Evolutionary conservation across 169 alveolate species (phyloP), one percentile per base, ranked within the genome.

Genomic region (Cryptosporidium andersoni): DNA sequence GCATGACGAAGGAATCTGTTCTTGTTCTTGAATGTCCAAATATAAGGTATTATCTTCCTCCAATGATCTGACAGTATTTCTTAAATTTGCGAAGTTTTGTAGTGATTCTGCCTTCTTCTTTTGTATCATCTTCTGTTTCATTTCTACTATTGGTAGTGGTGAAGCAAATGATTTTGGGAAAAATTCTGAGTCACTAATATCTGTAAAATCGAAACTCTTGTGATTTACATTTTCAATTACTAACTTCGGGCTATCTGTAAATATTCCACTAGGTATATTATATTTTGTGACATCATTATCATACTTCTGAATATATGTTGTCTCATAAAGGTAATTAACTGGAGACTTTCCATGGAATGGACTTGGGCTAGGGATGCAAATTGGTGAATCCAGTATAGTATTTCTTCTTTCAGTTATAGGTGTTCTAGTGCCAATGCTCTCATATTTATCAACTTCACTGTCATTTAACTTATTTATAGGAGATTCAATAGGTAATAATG

Each of bases 71-170:
- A 11, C 47, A 14, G 49, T 14, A 11, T 9, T 51, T 25, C 37
- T 40, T 2, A 43, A 14, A 11, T 74, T 74, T 47, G 34, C 47
- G 7, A 16, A 58, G 16, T 37, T 51, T 43, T 43, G 40, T 3
- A 39, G 55, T 9, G 43, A 14, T 25, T 74, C 85, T 16, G 55
- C 60, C 14, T 58, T 74, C 63, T 58, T 58, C 48, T 74, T 74
- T 74, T 74, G 64, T 36, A 58, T 74, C 4, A 74, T 48, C 48
- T 49, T 74, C 60, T 63, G 55, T 60, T 74, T 74, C n/a, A 68
- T 60, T 45, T 74, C 85, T 34, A 58, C 85, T 2, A 74, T 74
- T 43, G 74, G 67, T 51, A 74, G 25, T 25, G 85, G 85, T 3
- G 43, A 14, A 55, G 55, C 74, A 42, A 74, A 74, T 7, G 55